phyloP scores from a whole-genome alignment of 2,329 filamentous ascomycete genomes.

The Nothophaeocryptopus gaeumannii region DNA sequence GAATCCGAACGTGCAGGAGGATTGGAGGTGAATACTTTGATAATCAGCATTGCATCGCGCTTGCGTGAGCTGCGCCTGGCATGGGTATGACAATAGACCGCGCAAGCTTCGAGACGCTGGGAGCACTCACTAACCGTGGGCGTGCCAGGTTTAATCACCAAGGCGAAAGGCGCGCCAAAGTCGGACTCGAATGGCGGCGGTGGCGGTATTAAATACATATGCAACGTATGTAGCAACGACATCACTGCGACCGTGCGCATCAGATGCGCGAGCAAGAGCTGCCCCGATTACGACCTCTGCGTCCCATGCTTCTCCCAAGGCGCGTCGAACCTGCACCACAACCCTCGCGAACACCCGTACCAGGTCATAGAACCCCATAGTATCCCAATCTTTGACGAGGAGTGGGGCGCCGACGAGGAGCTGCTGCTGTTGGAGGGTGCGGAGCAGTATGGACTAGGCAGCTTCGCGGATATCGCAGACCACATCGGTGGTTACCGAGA shows the following conservation, averaged over 20 bases:
- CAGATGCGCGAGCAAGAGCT: constrained; percentile 77
- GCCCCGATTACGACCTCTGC: constrained; percentile 94
- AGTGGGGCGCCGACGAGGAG: constrained; percentile 98
- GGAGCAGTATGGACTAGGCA: constrained; percentile 93
- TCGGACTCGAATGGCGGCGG: constrained; percentile 27
- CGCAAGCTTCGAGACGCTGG: too few relatives aligned
- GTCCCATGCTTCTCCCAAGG: constrained; percentile 90
- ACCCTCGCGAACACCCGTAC: constrained; percentile 81
- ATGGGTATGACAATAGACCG: too few relatives aligned
- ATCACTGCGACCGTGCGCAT: constrained; percentile 98
- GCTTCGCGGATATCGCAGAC: constrained; percentile 96
- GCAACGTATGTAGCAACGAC: constrained; percentile 93
- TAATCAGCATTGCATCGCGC: too few relatives aligned
- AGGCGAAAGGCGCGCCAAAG: constrained; percentile 33
- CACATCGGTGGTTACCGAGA: constrained; percentile 93
- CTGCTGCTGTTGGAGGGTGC: constrained; percentile 88
- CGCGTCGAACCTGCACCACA: constrained; percentile 75
- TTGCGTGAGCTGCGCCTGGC: too few relatives aligned
- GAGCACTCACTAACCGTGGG: too few relatives aligned
- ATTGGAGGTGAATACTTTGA: too few relatives aligned
- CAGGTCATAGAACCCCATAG: constrained; percentile 98
- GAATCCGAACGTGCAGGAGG: too few relatives aligned
- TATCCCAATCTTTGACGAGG: constrained; percentile 88
- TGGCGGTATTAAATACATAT: constrained; percentile 76
- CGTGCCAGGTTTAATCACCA: constrained; percentile 32